phyloP scores from a whole-genome alignment of 2,329 filamentous ascomycete genomes.

The Myotisia sp. region DNA sequence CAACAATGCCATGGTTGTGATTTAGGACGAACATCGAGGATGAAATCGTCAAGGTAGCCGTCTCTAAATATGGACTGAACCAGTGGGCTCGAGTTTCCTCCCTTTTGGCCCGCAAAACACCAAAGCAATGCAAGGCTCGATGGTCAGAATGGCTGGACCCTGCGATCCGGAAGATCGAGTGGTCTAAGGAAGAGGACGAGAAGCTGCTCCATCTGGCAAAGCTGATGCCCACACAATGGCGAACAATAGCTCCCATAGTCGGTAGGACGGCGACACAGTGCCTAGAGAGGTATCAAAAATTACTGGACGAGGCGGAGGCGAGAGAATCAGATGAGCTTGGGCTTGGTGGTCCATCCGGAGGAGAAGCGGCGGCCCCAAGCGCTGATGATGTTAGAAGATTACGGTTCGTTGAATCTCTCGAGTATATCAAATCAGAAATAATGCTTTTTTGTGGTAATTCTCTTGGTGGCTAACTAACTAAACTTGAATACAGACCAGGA shows the following conservation, averaged over 20 bases:
- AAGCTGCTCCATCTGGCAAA: conserved; percentile 92
- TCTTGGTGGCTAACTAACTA: not conserved
- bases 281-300: conserved; percentile 88
- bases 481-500: conserved; percentile 44
- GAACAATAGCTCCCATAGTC: conserved; percentile 92
- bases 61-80: conserved; percentile 88
- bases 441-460: conserved; percentile 8
- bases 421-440: conserved; percentile 3
- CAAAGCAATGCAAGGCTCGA: conserved; percentile 97
- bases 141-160: conserved; percentile 99
- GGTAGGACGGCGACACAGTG: conserved; percentile 94
- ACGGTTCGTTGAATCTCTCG: conserved; percentile 31
- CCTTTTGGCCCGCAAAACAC: conserved; percentile 87
- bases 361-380: conserved; percentile 71
- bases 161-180: conserved; percentile 95
- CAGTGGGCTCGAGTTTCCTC: conserved; percentile 99
- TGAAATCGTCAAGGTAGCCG: conserved; percentile 91
- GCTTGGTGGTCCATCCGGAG: conserved; percentile 71
- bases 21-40: conserved; percentile 57
- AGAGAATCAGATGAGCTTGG: conserved; percentile 69
- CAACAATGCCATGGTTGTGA: too few relatives aligned
- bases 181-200: conserved; percentile 97
- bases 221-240: conserved; percentile 98
- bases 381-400: conserved; percentile 84
- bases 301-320: conserved; percentile 89